Base-by-base conservation (phyloP, 2,329 filamentous ascomycete species). In the Orbilia blumenaviensis region DNA sequence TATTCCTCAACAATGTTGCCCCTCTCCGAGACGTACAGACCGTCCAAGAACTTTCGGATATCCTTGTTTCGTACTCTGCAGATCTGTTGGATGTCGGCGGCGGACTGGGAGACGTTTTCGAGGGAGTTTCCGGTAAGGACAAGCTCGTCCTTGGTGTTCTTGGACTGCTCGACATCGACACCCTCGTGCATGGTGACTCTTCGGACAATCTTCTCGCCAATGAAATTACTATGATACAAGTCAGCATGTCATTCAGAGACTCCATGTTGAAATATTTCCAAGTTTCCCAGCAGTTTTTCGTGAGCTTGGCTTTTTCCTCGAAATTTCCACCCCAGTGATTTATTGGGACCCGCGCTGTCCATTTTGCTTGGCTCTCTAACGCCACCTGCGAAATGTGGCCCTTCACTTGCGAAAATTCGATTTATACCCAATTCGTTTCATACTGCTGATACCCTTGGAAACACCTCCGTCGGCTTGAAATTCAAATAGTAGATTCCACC, bases 1-100 rank as follows among this genome's bases (percentile, higher is more conserved):
- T 84, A 85, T 80, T 88, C 90, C 83, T 93, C 91, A 81, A 89
- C 88, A 83, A 99, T 90, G 91, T 98, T 97, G 86, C 92, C 91
- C 88, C 93, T 92, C 92, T 99, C 95, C 84, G 94, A 97, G 84
- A 99, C 95, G 89, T 99, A 99, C 86, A 99, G 89, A 90, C 95
- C 95, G 88, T 99, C 96, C 89, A 99, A 90, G 92, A 99, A 99
- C 92, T 97, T 97, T 88, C 96, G 93, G 89, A 99, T 99, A 97
- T 99, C 95, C 93, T 99, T 99, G 92, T 99, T 99, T 86, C 93
- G 91, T 86, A 99, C 95, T 87, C 90, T 90, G 93, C 95, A 99
- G 87, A 95, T 94, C 87, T 99, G 95, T 89, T 99, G 95, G 85
- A 99, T 97, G 86, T 99, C 95, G 86, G 95, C 95, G 81, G 95